Conservation (phyloP, 2,329 filamentous ascomycete species). For the Neophaeococcomyces aloes region DNA sequence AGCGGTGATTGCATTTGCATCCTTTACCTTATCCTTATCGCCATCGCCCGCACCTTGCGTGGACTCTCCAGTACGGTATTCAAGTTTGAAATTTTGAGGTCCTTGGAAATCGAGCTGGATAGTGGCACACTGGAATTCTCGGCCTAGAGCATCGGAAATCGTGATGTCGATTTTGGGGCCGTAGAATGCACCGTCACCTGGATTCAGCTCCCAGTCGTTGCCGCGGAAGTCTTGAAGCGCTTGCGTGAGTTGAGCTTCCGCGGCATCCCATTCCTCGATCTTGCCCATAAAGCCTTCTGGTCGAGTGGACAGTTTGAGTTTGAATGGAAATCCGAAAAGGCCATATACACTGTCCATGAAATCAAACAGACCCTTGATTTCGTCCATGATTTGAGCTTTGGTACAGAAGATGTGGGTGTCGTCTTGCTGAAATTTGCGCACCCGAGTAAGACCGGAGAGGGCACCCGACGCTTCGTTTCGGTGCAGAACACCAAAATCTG, state of each 20-base stretch:
- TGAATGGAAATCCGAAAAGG: conserved; percentile 79
- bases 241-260: conserved; percentile 68
- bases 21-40: conserved; percentile 26
- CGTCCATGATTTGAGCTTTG: conserved; percentile 61
- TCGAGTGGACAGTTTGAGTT: conserved; percentile 85
- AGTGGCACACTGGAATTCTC: conserved; percentile 82
- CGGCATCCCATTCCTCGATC: conserved; percentile 76
- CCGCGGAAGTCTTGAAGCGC: conserved; percentile 70
- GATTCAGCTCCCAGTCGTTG: conserved; percentile 77
- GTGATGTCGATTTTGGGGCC: conserved; percentile 98
- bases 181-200: conserved; percentile 94
- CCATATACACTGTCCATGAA: conserved; percentile 74
- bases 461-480: conserved; percentile 92
- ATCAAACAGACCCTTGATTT: conserved; percentile 76
- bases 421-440: conserved; percentile 90
- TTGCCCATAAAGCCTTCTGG: conserved; percentile 83
- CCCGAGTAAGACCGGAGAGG: conserved; percentile 78
- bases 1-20: conserved; percentile 25
- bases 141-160: conserved; percentile 73
- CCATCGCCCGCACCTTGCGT: conserved; percentile 31
- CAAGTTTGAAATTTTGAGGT: conserved; percentile 73
- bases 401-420: conserved; percentile 95
- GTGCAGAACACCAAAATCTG: conserved; percentile 92
- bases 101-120: conserved; percentile 91
- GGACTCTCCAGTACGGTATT: conserved; percentile 65